Percentiles rank a stretch among this genome's conserved stretches.
Conservation (phyloP, 2,329 filamentous ascomycete genomes). For the Diaporthe ilicicola region DNA sequence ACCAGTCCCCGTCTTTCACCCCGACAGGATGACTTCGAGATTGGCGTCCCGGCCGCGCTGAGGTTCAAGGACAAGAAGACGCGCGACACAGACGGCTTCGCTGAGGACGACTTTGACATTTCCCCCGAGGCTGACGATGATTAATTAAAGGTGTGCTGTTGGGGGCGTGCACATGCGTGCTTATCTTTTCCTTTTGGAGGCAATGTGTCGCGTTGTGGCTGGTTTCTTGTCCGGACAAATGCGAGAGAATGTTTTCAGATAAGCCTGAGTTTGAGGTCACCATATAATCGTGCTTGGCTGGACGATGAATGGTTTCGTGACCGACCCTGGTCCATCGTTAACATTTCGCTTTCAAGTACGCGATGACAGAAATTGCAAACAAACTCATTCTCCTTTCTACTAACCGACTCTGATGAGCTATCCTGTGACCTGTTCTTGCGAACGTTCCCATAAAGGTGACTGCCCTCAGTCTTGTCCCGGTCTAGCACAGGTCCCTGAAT, state of each 20-base stretch:
- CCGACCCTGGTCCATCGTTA: neutral
- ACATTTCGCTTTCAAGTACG: neutral
- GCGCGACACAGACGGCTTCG: neutral
- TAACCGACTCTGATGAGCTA: neutral
- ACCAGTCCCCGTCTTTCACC: neutral
- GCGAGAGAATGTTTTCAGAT: neutral
- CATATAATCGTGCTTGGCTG: neutral
- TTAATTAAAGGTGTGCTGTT: neutral
- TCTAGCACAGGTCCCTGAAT: neutral
- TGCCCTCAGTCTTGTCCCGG: neutral
- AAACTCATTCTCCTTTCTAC: neutral
- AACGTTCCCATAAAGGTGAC: neutral
- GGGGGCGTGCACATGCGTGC: too few species aligned
- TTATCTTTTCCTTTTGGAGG: too few species aligned
- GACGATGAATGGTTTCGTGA: neutral
- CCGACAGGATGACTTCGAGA: constrained; percentile 4
- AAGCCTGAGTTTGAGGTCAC: neutral
- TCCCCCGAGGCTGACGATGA: neutral
- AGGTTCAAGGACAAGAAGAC: constrained; percentile 10
- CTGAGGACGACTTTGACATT: constrained; percentile 8
- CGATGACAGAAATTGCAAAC: neutral
- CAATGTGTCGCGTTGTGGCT: neutral
- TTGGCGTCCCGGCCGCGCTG: neutral
- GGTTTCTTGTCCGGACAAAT: neutral
- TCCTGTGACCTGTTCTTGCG: neutral